These are phyloP conservation scores for Globisporangium yorkense DNA, from an alignment of 352 stramenopile genomes.

Conservation along the genomic window DNA sequence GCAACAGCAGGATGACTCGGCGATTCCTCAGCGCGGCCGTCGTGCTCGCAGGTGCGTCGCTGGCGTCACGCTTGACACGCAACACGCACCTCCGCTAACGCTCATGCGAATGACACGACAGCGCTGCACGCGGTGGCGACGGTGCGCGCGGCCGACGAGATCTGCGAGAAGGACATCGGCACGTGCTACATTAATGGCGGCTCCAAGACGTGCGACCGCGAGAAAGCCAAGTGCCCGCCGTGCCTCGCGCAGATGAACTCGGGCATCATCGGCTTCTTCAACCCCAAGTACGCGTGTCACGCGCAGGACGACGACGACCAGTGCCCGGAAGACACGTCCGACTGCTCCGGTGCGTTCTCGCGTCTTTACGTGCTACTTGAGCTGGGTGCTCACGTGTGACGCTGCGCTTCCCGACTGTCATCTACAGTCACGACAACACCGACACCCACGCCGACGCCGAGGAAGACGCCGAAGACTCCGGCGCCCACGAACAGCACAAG, in stretches of 20 bases:
- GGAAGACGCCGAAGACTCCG: constrained; percentile 19
- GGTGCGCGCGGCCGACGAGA: constrained; percentile 5
- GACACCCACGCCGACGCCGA: constrained; percentile 13
- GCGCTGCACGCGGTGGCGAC: constrained; percentile 2
- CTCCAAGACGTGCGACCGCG: constrained; percentile 41
- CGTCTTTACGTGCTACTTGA: too few species aligned
- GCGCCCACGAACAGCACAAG: constrained; percentile 7
- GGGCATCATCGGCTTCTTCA: constrained; percentile 15
- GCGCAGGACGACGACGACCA: constrained; percentile 23
- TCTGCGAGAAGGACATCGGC: constrained; percentile 26
- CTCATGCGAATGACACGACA: background rate
- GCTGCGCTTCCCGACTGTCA: background rate
- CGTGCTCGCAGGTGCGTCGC: constrained; percentile 8
- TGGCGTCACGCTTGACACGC: too few species aligned
- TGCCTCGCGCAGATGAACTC: constrained; percentile 28
- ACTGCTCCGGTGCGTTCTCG: constrained; percentile 18
- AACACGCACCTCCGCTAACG: too few species aligned
- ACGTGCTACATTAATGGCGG: constrained; percentile 41
- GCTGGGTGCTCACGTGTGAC: background rate
- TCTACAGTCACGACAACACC: constrained; percentile 11
- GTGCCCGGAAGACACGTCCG: constrained; percentile 30
- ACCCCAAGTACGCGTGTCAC: constrained; percentile 44
- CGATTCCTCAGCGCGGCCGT: constrained; percentile 3
- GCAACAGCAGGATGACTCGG: background rate
- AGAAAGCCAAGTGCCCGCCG: constrained; percentile 33